Percentiles rank a stretch among this genome's conserved stretches.
Conservation (phyloP, 352 stramenopile genomes). For the Pythium guiyangense region DNA sequence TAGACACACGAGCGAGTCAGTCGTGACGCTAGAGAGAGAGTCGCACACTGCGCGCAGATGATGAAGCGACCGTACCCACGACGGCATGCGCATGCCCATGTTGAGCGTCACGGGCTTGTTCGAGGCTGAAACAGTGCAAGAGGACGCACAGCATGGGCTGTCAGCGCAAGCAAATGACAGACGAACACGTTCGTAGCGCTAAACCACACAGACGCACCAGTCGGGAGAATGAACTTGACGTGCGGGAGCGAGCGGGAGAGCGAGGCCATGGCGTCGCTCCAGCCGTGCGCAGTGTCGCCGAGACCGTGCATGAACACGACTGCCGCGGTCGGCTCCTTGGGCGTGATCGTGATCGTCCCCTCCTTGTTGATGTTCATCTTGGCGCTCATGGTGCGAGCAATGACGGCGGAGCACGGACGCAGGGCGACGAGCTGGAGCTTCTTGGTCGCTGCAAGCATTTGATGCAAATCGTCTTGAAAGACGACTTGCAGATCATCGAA, state of each 20-base stretch:
- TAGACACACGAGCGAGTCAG: neutral
- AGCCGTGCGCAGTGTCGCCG: slow-evolving; percentile 89
- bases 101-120: slow-evolving; percentile 93
- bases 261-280: slow-evolving; percentile 57
- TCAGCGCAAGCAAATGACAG: neutral
- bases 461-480: no score
- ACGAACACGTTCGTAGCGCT: neutral
- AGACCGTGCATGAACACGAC: slow-evolving; percentile 89
- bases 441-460: no score
- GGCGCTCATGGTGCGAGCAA: slow-evolving; percentile 4
- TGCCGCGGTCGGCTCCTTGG: slow-evolving; percentile 19
- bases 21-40: neutral
- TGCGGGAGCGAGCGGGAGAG: slow-evolving; percentile 55
- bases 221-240: slow-evolving; percentile 77
- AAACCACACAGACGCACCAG: slow-evolving; percentile 22
- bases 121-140: slow-evolving; percentile 31
- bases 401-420: no score
- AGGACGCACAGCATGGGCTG: neutral
- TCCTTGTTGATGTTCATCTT: slow-evolving; percentile 18
- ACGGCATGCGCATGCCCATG: slow-evolving; percentile 91
- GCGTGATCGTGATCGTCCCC: slow-evolving; percentile 28
- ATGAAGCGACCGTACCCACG: slow-evolving; percentile 57
- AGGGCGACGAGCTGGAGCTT: no score
- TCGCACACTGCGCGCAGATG: neutral
- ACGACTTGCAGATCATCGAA: no score